Conservation (phyloP, 768 basidiomycete species). For the Tulasnella sp. region DNA sequence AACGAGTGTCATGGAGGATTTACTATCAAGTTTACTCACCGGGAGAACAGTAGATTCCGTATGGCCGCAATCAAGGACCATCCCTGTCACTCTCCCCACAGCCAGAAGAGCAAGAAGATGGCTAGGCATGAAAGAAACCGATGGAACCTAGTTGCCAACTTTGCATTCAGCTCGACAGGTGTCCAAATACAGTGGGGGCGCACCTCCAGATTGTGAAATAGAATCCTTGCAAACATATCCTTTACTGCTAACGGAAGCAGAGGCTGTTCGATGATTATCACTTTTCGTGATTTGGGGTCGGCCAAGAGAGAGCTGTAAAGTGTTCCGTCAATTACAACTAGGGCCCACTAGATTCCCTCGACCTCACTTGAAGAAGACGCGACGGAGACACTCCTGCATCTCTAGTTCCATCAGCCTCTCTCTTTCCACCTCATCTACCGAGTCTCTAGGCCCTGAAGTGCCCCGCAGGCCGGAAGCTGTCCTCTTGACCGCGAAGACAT, state of each 20-base stretch:
- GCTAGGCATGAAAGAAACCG: constrained; percentile 84
- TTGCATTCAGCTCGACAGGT: neutral
- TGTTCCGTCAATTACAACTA: no score
- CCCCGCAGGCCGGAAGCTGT: constrained; percentile 15
- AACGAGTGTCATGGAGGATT: neutral
- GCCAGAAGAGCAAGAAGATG: constrained; percentile 78
- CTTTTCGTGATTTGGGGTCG: constrained; percentile 90
- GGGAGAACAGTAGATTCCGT: constrained; percentile 83
- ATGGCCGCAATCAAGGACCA: constrained; percentile 89
- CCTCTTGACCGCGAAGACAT: constrained; percentile 60
- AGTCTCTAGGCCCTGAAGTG: constrained; percentile 23
- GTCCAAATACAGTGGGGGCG: constrained; percentile 7
- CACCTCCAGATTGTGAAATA: constrained; percentile 88
- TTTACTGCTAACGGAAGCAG: constrained; percentile 79
- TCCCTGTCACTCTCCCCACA: constrained; percentile 79
- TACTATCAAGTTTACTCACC: constrained; percentile 37
- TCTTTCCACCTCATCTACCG: constrained; percentile 54
- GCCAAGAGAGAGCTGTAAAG: constrained; percentile 80
- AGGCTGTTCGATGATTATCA: constrained; percentile 86
- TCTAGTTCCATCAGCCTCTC: constrained; percentile 58
- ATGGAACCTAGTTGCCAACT: constrained; percentile 56
- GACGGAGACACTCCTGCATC: constrained; percentile 56
- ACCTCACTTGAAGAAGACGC: constrained; percentile 76
- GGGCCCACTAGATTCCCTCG: no score
- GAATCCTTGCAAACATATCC: constrained; percentile 68